phyloP scores from a whole-genome alignment of 768 basidiomycete genomes.

The Coprinopsis sp. region DNA sequence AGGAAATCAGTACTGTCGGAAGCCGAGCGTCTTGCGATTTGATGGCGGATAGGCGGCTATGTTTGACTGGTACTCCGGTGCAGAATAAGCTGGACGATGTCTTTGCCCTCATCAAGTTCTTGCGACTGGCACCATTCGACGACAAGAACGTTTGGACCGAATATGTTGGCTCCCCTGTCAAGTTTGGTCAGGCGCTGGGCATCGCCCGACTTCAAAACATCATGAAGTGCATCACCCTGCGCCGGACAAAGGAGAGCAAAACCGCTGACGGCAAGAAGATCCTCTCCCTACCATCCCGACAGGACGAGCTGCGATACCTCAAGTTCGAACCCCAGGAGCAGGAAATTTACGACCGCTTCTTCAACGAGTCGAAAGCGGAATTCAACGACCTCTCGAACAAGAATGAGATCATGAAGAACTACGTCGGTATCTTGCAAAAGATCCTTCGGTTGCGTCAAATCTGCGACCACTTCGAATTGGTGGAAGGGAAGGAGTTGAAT shows the following conservation, averaged over 20 bases:
- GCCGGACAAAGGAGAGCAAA: conserved; percentile 91
- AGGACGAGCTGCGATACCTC: conserved; percentile 81
- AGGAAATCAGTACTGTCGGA: conserved; percentile 91
- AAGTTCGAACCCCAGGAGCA: conserved; percentile 81
- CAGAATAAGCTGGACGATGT: conserved; percentile 99
- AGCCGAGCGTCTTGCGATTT: conserved; percentile 95
- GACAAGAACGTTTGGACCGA: conserved; percentile 93
- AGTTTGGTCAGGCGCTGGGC: conserved; percentile 85
- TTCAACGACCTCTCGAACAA: conserved; percentile 83
- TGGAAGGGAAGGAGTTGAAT: conserved; percentile 58
- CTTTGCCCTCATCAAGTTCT: conserved; percentile 93
- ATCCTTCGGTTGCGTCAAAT: conserved; percentile 95
- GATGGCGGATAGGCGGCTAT: conserved; percentile 86
- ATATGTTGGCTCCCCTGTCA: conserved; percentile 88
- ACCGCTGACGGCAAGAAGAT: conserved; percentile 78
- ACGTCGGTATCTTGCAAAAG: conserved; percentile 95
- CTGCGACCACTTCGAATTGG: conserved; percentile 92
- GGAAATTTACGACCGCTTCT: conserved; percentile 83
- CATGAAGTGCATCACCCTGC: conserved; percentile 95
- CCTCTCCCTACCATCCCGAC: conserved; percentile 84
- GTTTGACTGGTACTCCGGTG: conserved; percentile 96
- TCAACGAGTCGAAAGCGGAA: conserved; percentile 85
- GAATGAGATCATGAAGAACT: conserved; percentile 97
- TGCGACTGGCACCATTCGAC: conserved; percentile 87
- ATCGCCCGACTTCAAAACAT: conserved; percentile 92